These are phyloP conservation scores for Trichoderma sp. DNA, from an alignment of 2,329 filamentous ascomycete genomes.

Conservation along the genomic window DNA sequence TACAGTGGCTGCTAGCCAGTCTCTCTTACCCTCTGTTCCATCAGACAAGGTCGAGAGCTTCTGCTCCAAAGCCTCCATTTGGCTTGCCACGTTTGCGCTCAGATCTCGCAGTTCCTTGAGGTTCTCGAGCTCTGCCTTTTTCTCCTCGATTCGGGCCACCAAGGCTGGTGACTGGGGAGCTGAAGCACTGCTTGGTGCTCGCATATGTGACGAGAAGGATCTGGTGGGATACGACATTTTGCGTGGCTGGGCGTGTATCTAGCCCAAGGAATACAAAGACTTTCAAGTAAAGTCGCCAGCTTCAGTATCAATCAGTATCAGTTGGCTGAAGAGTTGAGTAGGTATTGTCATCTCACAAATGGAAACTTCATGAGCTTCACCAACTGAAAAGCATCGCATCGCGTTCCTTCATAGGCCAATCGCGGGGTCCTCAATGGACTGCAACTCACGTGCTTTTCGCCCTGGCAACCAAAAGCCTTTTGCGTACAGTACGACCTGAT, in stretches of 20 bases:
- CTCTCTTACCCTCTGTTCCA: slow-evolving; percentile 72
- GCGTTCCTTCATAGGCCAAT: background rate
- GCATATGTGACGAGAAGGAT: slow-evolving; percentile 66
- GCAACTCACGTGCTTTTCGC: slow-evolving; percentile 26
- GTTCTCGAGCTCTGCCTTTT: slow-evolving; percentile 80
- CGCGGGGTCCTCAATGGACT: background rate
- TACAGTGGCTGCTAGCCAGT: background rate
- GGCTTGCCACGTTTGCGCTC: slow-evolving; percentile 74
- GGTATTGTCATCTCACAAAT: too few species aligned
- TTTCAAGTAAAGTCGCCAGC: background rate
- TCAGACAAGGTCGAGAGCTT: slow-evolving; percentile 77
- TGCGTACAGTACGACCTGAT: slow-evolving; percentile 8
- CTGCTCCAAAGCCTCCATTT: slow-evolving; percentile 80
- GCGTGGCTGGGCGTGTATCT: background rate
- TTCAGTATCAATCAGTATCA: too few species aligned
- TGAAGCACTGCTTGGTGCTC: slow-evolving; percentile 57
- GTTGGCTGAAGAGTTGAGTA: background rate
- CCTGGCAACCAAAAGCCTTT: slow-evolving; percentile 38
- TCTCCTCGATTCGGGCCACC: slow-evolving; percentile 77
- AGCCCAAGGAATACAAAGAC: too few species aligned
- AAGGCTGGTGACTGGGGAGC: slow-evolving; percentile 69
- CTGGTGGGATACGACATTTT: slow-evolving; percentile 60
- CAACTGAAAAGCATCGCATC: background rate
- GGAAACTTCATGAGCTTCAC: too few species aligned
- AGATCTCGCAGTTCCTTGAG: slow-evolving; percentile 77